Evolutionary conservation across 306 rosid species (phyloP).

Genomic region (Oemleria cerasiformis): DNA sequence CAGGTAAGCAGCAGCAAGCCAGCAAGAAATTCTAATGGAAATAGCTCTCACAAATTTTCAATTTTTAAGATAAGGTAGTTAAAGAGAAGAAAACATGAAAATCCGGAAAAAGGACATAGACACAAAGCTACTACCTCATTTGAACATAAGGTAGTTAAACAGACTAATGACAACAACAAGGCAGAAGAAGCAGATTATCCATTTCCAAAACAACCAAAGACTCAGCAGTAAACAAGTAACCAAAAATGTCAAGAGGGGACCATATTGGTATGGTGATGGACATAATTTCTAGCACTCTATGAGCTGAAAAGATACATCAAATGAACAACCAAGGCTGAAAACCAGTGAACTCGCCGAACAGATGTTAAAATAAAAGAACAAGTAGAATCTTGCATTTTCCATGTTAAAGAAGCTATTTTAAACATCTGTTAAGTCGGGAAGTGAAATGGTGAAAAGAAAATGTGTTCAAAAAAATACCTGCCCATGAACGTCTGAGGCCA

Average conservation of each 20-base stretch:
- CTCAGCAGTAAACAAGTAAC: neutral
- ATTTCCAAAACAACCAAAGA: neutral
- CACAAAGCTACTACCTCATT: neutral
- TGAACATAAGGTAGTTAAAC: neutral
- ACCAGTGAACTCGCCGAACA: neutral
- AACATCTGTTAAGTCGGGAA: neutral
- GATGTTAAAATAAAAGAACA: neutral
- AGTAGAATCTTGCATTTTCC: neutral
- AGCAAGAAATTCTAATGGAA: neutral
- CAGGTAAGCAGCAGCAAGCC: neutral
- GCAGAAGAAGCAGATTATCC: neutral
- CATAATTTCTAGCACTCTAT: neutral
- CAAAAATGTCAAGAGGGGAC: neutral
- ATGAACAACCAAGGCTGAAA: neutral
- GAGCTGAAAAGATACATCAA: neutral
- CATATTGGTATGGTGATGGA: neutral
- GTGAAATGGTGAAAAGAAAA: neutral
- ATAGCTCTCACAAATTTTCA: neutral
- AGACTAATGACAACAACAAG: neutral
- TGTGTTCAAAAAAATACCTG: slow-evolving; percentile 55
- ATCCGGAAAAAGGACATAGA: neutral
- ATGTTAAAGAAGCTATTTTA: neutral
- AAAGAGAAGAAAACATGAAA: neutral
- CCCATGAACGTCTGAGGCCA: slow-evolving; percentile 95
- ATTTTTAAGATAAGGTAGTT: neutral